phyloP scores from a whole-genome alignment of 140 eudicot genomes.

The Bidens hawaiensis region DNA sequence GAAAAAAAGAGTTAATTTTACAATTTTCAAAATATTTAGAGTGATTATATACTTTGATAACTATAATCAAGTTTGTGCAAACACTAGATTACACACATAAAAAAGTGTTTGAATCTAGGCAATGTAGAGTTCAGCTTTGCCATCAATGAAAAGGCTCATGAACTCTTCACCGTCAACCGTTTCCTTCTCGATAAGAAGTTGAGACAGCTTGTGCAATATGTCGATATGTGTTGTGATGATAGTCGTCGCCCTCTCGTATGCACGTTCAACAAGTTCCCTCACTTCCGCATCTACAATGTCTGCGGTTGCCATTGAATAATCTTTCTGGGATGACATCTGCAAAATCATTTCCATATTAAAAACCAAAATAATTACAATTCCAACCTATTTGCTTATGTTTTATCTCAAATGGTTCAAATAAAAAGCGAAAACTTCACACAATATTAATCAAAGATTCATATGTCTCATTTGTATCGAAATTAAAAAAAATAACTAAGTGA shows the following conservation, averaged over 20 bases:
- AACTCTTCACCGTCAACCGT: slow-evolving; percentile 97
- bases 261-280: slow-evolving; percentile 75
- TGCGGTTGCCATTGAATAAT: slow-evolving; percentile 95
- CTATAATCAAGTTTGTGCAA: too few relatives aligned
- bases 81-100: too few relatives aligned
- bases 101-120: slow-evolving; percentile 20
- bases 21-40: too few relatives aligned
- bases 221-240: slow-evolving; percentile 69
- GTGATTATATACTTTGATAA: too few relatives aligned
- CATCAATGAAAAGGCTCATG: slow-evolving; percentile 98
- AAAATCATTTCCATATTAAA: not conserved
- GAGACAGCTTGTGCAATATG: slow-evolving; percentile 88
- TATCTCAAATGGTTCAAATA: not conserved
- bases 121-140: slow-evolving; percentile 75
- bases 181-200: slow-evolving; percentile 87
- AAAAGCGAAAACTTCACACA: too few relatives aligned
- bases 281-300: slow-evolving; percentile 88
- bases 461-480: too few relatives aligned
- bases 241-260: slow-evolving; percentile 30
- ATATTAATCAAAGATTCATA: too few relatives aligned
- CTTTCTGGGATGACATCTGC: slow-evolving; percentile 95
- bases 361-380: not conserved
- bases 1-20: too few relatives aligned
- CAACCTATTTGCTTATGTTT: not conserved
- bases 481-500: too few relatives aligned